These are phyloP conservation scores for Platanthera guangdongensis DNA, from an alignment of 106 monocot species.

Conservation along the genomic window DNA sequence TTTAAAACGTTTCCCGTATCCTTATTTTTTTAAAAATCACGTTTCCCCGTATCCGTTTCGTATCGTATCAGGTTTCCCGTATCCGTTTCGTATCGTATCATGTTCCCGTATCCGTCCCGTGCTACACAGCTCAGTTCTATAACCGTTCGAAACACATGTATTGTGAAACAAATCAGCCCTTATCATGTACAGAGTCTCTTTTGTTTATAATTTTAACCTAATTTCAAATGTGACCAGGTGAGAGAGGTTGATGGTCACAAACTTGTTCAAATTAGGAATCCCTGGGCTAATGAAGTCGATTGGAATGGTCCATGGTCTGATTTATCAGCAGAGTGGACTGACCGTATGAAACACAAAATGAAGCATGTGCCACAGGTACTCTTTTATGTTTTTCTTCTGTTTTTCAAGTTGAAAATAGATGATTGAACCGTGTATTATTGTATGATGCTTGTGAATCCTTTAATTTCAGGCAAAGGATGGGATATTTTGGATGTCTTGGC, in stretches of 20 bases:
- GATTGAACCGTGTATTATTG: not conserved
- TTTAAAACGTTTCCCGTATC: too few species aligned
- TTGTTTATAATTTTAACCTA: not conserved
- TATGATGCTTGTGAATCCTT: not conserved
- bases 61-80: too few species aligned
- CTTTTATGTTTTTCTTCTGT: not conserved
- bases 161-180: too few species aligned
- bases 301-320: slow-evolving; percentile 99
- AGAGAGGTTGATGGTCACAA: slow-evolving; percentile 95
- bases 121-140: too few species aligned
- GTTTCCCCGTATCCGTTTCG: too few species aligned
- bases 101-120: too few species aligned
- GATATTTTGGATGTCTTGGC: slow-evolving; percentile 99
- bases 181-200: not conserved
- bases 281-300: slow-evolving; percentile 99
- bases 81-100: too few species aligned
- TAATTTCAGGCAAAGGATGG: slow-evolving; percentile 78
- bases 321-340: slow-evolving; percentile 91
- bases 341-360: slow-evolving; percentile 94
- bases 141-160: too few species aligned
- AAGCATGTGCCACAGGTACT: slow-evolving; percentile 83
- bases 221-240: slow-evolving; percentile 36
- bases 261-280: slow-evolving; percentile 95
- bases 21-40: too few species aligned
- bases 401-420: not conserved